Conservation (phyloP, 2,329 filamentous ascomycete species). For the Ophiostoma quercus region DNA sequence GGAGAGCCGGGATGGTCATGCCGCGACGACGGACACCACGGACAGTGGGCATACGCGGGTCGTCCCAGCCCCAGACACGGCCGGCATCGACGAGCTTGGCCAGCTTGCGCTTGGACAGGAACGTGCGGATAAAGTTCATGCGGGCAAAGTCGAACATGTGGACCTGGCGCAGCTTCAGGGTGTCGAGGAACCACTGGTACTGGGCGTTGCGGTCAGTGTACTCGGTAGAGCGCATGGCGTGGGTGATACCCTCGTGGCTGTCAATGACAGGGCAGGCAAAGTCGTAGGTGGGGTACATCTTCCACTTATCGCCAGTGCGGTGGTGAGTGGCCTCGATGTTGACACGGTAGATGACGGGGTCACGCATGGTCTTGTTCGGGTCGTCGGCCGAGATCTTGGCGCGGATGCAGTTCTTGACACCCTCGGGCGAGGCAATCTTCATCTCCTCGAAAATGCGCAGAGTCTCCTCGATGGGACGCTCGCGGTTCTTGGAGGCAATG, state of each 20-base stretch:
- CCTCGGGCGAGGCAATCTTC: conserved; percentile 69
- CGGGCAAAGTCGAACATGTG: conserved; percentile 82
- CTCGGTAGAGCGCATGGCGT: conserved; percentile 77
- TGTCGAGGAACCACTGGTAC: conserved; percentile 79
- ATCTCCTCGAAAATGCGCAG: conserved; percentile 86
- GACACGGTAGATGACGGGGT: conserved; percentile 89
- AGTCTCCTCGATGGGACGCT: conserved; percentile 75
- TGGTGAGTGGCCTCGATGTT: conserved; percentile 65
- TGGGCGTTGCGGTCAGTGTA: conserved; percentile 78
- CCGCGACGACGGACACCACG: conserved; percentile 72
- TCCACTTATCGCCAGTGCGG: conserved; percentile 73
- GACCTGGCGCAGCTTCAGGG: conserved; percentile 66
- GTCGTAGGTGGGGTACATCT: conserved; percentile 84
- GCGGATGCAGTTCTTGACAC: conserved; percentile 81
- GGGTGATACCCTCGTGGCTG: conserved; percentile 74
- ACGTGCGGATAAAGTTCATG: conserved; percentile 77
- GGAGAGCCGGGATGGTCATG: conserved; percentile 71
- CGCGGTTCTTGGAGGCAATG: conserved; percentile 73
- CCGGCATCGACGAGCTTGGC: conserved; percentile 75
- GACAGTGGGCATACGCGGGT: conserved; percentile 73
- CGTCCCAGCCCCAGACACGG: conserved; percentile 78
- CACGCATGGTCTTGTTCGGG: conserved; percentile 91
- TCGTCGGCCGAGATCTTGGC: conserved; percentile 90
- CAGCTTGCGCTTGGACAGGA: conserved; percentile 80
- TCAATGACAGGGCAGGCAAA: conserved; percentile 81